phyloP scores from a whole-genome alignment of 2,329 filamentous ascomycete genomes.

The Zymoseptoria brevis region DNA sequence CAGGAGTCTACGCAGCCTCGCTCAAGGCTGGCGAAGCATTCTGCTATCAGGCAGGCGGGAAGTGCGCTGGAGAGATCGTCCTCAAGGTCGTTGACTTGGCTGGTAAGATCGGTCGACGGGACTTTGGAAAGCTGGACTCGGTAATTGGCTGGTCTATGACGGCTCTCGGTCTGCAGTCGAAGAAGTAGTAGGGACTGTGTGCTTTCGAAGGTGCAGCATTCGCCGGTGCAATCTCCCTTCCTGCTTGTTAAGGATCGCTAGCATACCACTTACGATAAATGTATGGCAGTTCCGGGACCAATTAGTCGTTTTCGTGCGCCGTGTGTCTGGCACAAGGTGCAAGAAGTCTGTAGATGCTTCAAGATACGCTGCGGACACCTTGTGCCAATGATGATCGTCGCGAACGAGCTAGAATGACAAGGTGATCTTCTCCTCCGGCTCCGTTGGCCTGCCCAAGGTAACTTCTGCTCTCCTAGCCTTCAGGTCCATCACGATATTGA shows the following conservation, averaged over 20 bases:
- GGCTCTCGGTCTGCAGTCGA: background rate
- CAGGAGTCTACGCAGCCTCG: background rate
- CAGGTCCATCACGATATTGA: constrained; percentile 35
- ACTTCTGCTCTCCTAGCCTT: constrained; percentile 23
- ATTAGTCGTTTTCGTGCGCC: no score
- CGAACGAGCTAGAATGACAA: background rate
- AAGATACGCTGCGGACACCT: no score
- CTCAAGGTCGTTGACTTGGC: background rate
- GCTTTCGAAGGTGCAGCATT: no score
- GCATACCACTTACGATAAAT: no score
- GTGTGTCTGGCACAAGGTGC: no score
- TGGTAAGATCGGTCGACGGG: background rate
- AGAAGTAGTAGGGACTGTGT: background rate
- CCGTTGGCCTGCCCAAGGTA: constrained; percentile 27
- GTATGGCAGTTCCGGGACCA: no score
- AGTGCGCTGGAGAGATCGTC: background rate
- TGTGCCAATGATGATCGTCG: background rate
- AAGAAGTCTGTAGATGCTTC: no score
- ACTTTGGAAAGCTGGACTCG: background rate
- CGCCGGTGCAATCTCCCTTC: no score
- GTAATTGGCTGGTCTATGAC: background rate
- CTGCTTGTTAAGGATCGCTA: no score
- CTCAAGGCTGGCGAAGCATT: background rate
- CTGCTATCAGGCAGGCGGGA: background rate
- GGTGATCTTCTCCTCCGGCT: constrained; percentile 19